Base-by-base conservation (phyloP, 176 grass and related monocot species). In the Tillandsia leiboldiana region DNA sequence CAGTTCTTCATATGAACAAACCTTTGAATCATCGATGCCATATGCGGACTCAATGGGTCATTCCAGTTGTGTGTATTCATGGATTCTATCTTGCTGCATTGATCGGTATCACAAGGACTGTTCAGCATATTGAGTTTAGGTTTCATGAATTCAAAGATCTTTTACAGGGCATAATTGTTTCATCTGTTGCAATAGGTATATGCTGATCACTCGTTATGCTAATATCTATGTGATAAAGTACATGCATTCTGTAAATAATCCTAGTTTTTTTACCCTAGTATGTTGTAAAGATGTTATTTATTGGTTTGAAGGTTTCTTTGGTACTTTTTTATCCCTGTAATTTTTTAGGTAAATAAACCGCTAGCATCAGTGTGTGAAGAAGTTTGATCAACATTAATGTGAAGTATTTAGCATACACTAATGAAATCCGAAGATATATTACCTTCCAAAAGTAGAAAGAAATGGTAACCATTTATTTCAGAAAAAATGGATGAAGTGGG, bases 81-180 rank as follows among this genome's bases (percentile, higher is more conserved):
- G 64, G 26, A 4, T 42, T 66, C 8, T 66, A 66, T 42, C 28
- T 66, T 48, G 28, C 64, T 48, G 64, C 29, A 66, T 66, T 66
- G 27, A 66, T 15, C 47, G 64, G 29, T 47, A 42, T 66, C 47
- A 66, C 64, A 66, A 66, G 11, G 11, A 29, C 64, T 48, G 64
- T 66, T 66, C 64, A 29, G 12, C 64, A 66, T 66, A 66, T 66
- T 15, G 64, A 66, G 28, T 66, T 66, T 14, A 66, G 64, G 64
- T 66, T 66, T 33, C 27, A 66, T 66, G 64, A 66, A 66, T 66
- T 66, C 64, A 66, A 66, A 42, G 64, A 66, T 14, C 64, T 66
- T 42, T 48, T 66, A 48, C 64, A 66, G 64, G 64, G 64, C 2
- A 66, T 66, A 66, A 17, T 66, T 17, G 64, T 66, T 7, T 66